Evolutionary conservation across 2,329 filamentous ascomycete species (phyloP).

Genomic region (Parastagonospora nodorum): DNA sequence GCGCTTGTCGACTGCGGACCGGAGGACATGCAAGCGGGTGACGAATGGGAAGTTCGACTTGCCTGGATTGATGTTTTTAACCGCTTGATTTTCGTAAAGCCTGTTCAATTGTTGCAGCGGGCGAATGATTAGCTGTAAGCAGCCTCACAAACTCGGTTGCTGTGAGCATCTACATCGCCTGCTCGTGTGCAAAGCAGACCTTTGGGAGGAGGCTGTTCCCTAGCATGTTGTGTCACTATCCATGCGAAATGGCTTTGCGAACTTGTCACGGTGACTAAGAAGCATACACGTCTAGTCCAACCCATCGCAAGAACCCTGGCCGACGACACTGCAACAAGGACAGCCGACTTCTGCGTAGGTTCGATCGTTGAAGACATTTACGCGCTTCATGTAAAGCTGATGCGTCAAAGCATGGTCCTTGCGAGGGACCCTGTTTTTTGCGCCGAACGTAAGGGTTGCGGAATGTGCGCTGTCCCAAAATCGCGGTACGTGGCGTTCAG

Average conservation of each 20-base stretch:
- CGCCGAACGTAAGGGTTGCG: slow-evolving; percentile 6
- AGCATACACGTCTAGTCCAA: no score
- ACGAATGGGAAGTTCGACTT: slow-evolving; percentile 54
- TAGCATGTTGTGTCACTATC: not conserved
- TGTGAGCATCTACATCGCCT: not conserved
- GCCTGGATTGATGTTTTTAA: slow-evolving; percentile 43
- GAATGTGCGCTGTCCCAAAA: slow-evolving; percentile 4
- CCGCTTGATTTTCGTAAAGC: slow-evolving; percentile 36
- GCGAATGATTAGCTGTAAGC: slow-evolving; percentile 5
- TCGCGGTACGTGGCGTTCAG: slow-evolving; percentile 24
- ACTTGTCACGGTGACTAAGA: no score
- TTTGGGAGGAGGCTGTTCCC: no score
- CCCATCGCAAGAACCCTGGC: no score
- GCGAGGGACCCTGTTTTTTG: slow-evolving; percentile 2
- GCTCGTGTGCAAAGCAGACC: not conserved
- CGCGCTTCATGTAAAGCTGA: no score
- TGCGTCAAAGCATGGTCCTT: not conserved
- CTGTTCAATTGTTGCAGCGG: slow-evolving; percentile 46
- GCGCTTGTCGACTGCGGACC: slow-evolving; percentile 15
- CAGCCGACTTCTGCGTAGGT: not conserved
- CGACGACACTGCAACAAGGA: no score
- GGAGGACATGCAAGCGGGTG: slow-evolving; percentile 41
- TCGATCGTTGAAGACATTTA: not conserved
- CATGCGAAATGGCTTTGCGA: no score
- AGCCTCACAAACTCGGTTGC: not conserved